Evolutionary conservation across 2,329 filamentous ascomycete species (phyloP).

Genomic region (Xylaria sp.): DNA sequence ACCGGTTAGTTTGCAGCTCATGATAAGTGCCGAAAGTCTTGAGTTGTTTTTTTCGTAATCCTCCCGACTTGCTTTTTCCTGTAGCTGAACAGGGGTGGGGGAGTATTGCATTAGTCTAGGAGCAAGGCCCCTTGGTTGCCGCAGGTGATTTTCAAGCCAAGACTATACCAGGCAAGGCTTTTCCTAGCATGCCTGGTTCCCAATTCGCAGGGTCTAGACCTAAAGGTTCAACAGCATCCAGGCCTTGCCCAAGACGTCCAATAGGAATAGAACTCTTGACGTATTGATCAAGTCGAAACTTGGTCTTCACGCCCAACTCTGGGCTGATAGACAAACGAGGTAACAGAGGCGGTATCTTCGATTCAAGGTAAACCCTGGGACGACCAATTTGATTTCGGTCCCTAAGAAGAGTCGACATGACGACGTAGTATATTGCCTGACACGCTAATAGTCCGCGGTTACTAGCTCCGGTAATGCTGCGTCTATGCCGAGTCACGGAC

Average conservation of each 20-base stretch:
- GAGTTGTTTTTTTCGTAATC: slow-evolving; percentile 32
- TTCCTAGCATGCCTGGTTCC: slow-evolving; percentile 13
- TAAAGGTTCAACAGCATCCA: slow-evolving; percentile 27
- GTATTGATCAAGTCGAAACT: slow-evolving; percentile 19
- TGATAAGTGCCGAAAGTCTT: slow-evolving; percentile 23
- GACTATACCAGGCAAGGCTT: slow-evolving; percentile 28
- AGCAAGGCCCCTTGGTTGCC: slow-evolving; percentile 28
- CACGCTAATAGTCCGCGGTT: slow-evolving; percentile 3
- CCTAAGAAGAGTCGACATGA: slow-evolving; percentile 7
- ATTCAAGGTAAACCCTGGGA: slow-evolving; percentile 1
- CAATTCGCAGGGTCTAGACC: slow-evolving; percentile 29
- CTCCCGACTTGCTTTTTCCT: slow-evolving; percentile 34
- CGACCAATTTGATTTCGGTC: background rate
- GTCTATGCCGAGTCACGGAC: slow-evolving; percentile 10
- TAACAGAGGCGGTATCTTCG: background rate
- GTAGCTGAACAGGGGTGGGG: slow-evolving; percentile 34
- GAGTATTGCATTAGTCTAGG: slow-evolving; percentile 33
- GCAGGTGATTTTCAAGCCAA: slow-evolving; percentile 31
- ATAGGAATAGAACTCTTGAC: slow-evolving; percentile 16
- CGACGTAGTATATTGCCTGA: slow-evolving; percentile 18
- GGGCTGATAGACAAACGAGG: slow-evolving; percentile 18
- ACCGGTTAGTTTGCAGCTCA: slow-evolving; percentile 31
- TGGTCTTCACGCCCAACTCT: slow-evolving; percentile 16
- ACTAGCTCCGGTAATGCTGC: slow-evolving; percentile 8
- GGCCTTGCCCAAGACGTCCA: slow-evolving; percentile 21